These are phyloP conservation scores for Teratosphaeriaceae sp. DNA, from an alignment of 2,329 filamentous ascomycete genomes.

Conservation along the genomic window DNA sequence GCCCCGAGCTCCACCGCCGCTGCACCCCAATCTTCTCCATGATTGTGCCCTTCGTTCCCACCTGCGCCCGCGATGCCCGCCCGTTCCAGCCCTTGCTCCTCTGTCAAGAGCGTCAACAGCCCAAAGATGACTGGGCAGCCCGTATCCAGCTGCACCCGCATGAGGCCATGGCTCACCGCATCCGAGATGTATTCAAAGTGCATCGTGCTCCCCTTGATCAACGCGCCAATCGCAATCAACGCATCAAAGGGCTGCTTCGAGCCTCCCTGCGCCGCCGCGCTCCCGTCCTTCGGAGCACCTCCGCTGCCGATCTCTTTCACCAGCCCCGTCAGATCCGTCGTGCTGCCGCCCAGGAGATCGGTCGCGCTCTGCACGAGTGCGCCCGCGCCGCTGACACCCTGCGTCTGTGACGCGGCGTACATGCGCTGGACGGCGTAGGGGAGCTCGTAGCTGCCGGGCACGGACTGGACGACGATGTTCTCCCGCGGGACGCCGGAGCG, in stretches of 20 bases:
- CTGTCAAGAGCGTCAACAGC: slow-evolving; percentile 77
- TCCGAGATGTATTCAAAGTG: slow-evolving; percentile 99
- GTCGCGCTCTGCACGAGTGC: slow-evolving; percentile 60
- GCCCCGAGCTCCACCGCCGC: slow-evolving; percentile 91
- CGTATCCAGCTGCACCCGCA: slow-evolving; percentile 87
- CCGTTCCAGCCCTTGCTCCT: slow-evolving; percentile 79
- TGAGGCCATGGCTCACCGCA: slow-evolving; percentile 81
- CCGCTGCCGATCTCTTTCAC: slow-evolving; percentile 4
- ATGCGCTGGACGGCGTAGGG: slow-evolving; percentile 80
- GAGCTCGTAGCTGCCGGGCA: slow-evolving; percentile 91
- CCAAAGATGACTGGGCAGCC: slow-evolving; percentile 90
- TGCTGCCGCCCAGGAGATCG: slow-evolving; percentile 64
- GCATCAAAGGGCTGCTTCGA: slow-evolving; percentile 70
- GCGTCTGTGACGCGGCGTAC: slow-evolving; percentile 52
- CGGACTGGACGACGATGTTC: slow-evolving; percentile 83
- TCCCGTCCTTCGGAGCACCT: neutral
- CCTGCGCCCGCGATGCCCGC: slow-evolving; percentile 58
- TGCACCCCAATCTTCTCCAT: slow-evolving; percentile 92
- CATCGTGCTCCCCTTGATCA: slow-evolving; percentile 99
- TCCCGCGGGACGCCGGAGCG: slow-evolving; percentile 74
- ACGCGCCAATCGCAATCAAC: slow-evolving; percentile 87
- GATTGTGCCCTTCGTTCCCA: slow-evolving; percentile 61
- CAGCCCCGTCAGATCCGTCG: slow-evolving; percentile 56
- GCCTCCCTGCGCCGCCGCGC: slow-evolving; percentile 16
- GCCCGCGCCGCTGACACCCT: slow-evolving; percentile 45